Conservation (phyloP, 2,329 filamentous ascomycete species). For the Epichloe scottii region DNA sequence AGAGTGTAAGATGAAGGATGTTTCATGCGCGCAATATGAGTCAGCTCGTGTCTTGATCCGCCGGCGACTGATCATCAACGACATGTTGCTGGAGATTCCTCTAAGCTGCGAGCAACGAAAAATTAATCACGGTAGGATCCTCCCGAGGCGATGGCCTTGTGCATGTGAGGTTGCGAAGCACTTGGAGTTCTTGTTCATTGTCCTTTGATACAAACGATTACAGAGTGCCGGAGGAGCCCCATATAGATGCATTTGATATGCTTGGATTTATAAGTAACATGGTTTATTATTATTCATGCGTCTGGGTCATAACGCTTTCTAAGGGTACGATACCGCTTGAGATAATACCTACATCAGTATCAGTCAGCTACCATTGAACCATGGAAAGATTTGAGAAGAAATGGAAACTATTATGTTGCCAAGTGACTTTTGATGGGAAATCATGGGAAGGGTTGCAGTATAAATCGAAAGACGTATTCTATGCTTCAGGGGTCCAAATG, state of each 20-base stretch:
- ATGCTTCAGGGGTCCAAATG: neutral
- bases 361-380: slow-evolving; percentile 1
- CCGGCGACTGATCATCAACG: neutral
- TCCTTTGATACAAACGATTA: neutral
- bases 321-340: slow-evolving; percentile 80
- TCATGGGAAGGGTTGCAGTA: too few relatives aligned
- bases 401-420: neutral
- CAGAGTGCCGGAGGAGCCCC: neutral
- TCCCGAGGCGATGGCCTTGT: slow-evolving; percentile 3
- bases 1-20: neutral
- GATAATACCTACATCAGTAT: slow-evolving; percentile 55
- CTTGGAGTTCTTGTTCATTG: neutral
- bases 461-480: neutral
- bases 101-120: neutral
- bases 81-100: neutral
- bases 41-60: neutral
- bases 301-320: slow-evolving; percentile 61
- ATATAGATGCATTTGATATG: neutral
- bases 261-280: neutral
- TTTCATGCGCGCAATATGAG: neutral
- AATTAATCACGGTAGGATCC: neutral
- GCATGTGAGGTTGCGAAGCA: neutral
- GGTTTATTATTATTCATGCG: slow-evolving; percentile 12
- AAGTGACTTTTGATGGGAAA: neutral
- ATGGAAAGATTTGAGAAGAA: neutral